Base-by-base conservation (phyloP, 1,284 basidiomycete species). In the Boletus semigastroideus region DNA sequence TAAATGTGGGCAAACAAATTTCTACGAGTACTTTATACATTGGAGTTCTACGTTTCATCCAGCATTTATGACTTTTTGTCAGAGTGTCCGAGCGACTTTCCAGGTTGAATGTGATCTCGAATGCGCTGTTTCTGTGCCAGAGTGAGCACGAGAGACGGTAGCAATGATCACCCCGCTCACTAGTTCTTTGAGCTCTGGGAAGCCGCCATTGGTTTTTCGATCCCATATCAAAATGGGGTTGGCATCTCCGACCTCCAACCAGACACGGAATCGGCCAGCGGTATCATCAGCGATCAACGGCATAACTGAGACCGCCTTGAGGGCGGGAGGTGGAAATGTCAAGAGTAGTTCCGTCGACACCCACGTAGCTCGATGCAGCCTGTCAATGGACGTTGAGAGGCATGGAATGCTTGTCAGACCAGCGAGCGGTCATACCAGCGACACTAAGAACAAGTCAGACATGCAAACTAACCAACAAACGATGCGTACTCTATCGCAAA, bases 361-460 rank as follows among this genome's bases (percentile, higher is more conserved):
- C 93, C 93, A 96, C 13, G 82, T 83, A 34, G 93, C 92, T 63
- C 93, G 79, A 59, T 92, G 90, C 25, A 91, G 75, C 90, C 90
- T 91, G 37, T 57, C 49, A 56, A 54, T 20, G 40, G 36, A 48
- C 28, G 20, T 41, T 54, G 8, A 53, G 51, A 45, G n/a, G 7
- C 25, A 25, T 25, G 8, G 19, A 5, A 14, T 16, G 41, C 34
- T n/a, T 39, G 17, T 38, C 42, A 45, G 39, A 25, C 16, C 31
- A 28, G 43, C 46, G 37, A 17, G 17, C 17, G 50, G 39, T 47
- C 77, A 61, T 65, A 87, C 87, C 87, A 90, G 65, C 86, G 84
- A 66, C 87, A 90, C 87, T 89, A 59, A 22, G 39, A 22, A 33
- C 31, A 14, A 13, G 49, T 56, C 30, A 53, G 52, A 46, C 14